Percentiles rank a stretch among this genome's conserved stretches.
These are phyloP conservation scores for Hirschfeldia incana DNA, from an alignment of 345 rosid genomes.

Conservation along the genomic window DNA sequence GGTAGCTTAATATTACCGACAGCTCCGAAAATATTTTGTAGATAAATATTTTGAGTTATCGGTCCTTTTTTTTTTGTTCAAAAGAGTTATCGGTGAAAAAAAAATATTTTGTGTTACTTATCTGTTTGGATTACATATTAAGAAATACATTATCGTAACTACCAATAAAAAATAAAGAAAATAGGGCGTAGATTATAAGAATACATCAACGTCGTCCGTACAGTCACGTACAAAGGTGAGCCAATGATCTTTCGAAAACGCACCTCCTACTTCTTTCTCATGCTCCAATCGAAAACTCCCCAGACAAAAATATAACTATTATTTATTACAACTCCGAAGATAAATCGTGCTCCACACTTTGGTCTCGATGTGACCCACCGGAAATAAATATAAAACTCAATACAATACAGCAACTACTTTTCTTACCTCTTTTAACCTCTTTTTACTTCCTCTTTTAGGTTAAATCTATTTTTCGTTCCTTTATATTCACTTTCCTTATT, in stretches of 20 bases:
- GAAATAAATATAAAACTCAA: background rate
- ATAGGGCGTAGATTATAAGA: slow-evolving; percentile 5
- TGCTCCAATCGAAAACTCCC: slow-evolving; percentile 30
- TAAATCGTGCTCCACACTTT: slow-evolving; percentile 44
- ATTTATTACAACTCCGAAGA: slow-evolving; percentile 14
- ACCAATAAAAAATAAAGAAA: background rate
- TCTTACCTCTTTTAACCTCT: slow-evolving; percentile 34
- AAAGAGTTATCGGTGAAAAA: no score
- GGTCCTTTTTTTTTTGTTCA: no score
- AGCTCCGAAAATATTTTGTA: background rate
- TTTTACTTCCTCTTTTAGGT: slow-evolving; percentile 39
- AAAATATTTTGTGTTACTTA: no score
- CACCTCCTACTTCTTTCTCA: slow-evolving; percentile 38
- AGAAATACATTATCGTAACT: no score
- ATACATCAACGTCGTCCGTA: slow-evolving; percentile 52
- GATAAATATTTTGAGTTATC: background rate
- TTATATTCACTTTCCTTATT: slow-evolving; percentile 13
- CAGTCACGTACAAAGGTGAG: slow-evolving; percentile 29
- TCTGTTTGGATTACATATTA: no score
- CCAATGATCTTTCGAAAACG: slow-evolving; percentile 61
- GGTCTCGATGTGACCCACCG: slow-evolving; percentile 22
- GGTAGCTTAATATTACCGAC: slow-evolving; percentile 9
- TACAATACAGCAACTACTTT: slow-evolving; percentile 19
- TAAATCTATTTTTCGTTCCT: background rate
- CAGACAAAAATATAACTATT: background rate